Conservation (phyloP, 2,329 filamentous ascomycete genomes). For the Chaetomium olivaceum region DNA sequence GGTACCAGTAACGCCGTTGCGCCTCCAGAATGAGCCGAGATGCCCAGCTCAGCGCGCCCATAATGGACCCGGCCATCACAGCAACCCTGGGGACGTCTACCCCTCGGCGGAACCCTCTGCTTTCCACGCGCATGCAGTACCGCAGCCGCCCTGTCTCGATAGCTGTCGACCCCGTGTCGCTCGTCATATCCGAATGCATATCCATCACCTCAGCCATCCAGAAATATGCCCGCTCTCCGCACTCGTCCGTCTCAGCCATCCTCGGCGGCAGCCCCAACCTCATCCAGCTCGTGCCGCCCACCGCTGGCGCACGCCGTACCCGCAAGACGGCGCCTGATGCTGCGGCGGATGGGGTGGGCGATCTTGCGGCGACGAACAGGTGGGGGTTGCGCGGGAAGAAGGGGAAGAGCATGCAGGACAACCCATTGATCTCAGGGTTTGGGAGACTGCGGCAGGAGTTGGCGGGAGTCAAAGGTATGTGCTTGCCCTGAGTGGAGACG, state of each 20-base stretch:
- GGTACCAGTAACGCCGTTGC: neutral
- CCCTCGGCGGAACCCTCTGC: conserved; percentile 31
- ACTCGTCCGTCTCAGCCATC: conserved; percentile 94
- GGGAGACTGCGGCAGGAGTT: conserved; percentile 85
- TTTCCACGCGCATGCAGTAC: conserved; percentile 55
- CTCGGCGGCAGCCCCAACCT: conserved; percentile 72
- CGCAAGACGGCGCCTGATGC: conserved; percentile 43
- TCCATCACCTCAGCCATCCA: conserved; percentile 97
- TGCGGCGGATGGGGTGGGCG: conserved; percentile 48
- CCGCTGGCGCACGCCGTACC: conserved; percentile 43
- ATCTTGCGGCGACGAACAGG: conserved; percentile 65
- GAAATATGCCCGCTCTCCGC: conserved; percentile 93
- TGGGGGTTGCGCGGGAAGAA: conserved; percentile 95
- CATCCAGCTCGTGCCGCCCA: conserved; percentile 54
- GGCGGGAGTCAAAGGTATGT: conserved; percentile 74
- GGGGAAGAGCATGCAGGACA: conserved; percentile 96
- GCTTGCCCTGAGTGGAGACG: too few species aligned
- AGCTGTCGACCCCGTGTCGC: conserved; percentile 83
- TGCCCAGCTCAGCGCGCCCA: conserved; percentile 30
- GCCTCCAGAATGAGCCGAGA: conserved; percentile 21
- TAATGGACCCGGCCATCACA: conserved; percentile 32
- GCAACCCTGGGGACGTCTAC: conserved; percentile 35
- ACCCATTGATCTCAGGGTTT: conserved; percentile 93
- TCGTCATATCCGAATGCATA: conserved; percentile 98
- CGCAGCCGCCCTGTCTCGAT: conserved; percentile 68